phyloP scores from a whole-genome alignment of 2,329 filamentous ascomycete species.

The Lojkania enalia region DNA sequence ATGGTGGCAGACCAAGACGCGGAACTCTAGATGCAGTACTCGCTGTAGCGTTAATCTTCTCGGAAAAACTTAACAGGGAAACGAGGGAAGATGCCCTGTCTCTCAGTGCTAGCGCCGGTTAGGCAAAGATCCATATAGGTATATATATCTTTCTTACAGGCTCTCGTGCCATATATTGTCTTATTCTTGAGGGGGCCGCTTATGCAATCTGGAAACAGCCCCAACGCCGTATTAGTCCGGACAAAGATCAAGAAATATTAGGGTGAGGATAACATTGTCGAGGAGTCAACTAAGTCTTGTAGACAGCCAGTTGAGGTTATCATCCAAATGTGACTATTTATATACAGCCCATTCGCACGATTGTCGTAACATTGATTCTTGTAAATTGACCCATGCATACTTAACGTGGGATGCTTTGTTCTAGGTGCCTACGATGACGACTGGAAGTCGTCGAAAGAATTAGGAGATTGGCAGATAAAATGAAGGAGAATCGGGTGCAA shows the following conservation, averaged over 20 bases:
- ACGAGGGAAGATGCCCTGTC: slow-evolving; percentile 31
- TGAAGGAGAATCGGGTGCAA: too few relatives aligned
- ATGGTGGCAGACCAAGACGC: slow-evolving; percentile 61
- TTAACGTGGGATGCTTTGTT: too few relatives aligned
- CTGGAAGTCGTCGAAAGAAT: too few relatives aligned
- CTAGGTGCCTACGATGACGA: too few relatives aligned
- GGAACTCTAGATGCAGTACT: slow-evolving; percentile 48
- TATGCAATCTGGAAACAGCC: slow-evolving; percentile 55
- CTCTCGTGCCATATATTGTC: slow-evolving; percentile 55
- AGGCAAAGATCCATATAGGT: background rate
- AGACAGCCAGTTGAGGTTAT: too few relatives aligned
- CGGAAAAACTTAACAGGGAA: slow-evolving; percentile 30
- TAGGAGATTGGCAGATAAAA: too few relatives aligned
- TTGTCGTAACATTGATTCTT: too few relatives aligned
- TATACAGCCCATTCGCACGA: too few relatives aligned
- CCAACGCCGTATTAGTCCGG: slow-evolving; percentile 20
- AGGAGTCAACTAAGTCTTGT: too few relatives aligned
- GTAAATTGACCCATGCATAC: too few relatives aligned
- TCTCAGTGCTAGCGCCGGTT: slow-evolving; percentile 22
- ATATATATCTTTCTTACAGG: slow-evolving; percentile 20
- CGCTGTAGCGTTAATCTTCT: slow-evolving; percentile 58
- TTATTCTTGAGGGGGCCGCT: slow-evolving; percentile 56
- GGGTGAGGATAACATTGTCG: background rate
- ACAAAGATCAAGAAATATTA: slow-evolving; percentile 8
- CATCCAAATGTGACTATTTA: too few relatives aligned